Evolutionary conservation across 345 rosid genomes (phyloP).

Genomic region (Anacardium occidentale): DNA sequence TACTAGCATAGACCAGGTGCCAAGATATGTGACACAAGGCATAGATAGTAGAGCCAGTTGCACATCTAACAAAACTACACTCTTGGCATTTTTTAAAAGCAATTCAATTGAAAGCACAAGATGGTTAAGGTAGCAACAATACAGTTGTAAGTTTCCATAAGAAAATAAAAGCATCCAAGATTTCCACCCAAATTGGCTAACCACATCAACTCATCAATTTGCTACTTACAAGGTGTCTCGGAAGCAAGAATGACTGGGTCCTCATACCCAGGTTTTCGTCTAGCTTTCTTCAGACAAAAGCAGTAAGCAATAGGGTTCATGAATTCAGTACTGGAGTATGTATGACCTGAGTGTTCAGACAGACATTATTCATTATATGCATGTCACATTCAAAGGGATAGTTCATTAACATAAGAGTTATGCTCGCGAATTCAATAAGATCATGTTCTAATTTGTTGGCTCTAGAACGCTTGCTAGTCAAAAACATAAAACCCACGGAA

Average conservation of each 20-base stretch:
- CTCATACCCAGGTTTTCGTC: conserved; percentile 51
- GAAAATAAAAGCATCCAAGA: background rate
- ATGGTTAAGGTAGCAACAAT: background rate
- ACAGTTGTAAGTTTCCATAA: background rate
- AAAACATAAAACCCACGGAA: background rate
- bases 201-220: background rate
- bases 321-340: conserved; percentile 8
- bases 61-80: background rate
- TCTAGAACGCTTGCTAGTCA: no score
- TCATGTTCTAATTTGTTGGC: no score
- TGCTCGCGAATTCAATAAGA: background rate
- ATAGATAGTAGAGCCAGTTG: background rate
- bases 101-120: background rate
- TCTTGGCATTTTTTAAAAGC: background rate
- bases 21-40: background rate
- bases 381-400: conserved; percentile 14
- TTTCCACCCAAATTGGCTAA: background rate
- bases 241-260: conserved; percentile 69
- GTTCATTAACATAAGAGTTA: background rate
- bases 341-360: background rate
- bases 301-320: conserved; percentile 51
- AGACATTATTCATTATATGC: background rate
- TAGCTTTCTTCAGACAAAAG: conserved; percentile 34
- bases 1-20: background rate
- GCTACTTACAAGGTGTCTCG: conserved; percentile 69